Evolutionary conservation across 1,284 basidiomycete species (phyloP).

Genomic region (Blastosporella zonata): DNA sequence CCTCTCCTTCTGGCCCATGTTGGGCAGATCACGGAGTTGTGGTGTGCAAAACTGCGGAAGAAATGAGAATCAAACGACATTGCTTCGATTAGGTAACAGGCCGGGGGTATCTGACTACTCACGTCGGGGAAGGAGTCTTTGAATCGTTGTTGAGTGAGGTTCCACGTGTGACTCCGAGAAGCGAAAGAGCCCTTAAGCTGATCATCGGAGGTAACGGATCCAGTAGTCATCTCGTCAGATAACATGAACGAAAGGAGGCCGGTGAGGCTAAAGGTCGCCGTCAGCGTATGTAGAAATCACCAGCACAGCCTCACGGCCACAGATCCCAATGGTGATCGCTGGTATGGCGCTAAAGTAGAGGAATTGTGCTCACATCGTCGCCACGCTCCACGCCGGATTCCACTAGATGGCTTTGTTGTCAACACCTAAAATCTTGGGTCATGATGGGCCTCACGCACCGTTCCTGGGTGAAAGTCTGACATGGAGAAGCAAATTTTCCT

Average conservation of each 20-base stretch:
- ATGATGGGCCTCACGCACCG: constrained; percentile 50
- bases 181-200: constrained; percentile 80
- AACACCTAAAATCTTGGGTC: constrained; percentile 10
- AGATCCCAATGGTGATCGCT: constrained; percentile 11
- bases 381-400: constrained; percentile 93
- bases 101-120: constrained; percentile 28
- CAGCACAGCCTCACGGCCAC: constrained; percentile 5
- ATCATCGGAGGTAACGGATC: constrained; percentile 81
- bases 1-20: constrained; percentile 81
- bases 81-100: background rate
- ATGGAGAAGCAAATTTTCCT: constrained; percentile 96
- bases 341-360: constrained; percentile 6
- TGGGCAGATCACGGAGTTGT: constrained; percentile 70
- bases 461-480: constrained; percentile 91
- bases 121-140: constrained; percentile 84
- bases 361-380: constrained; percentile 77
- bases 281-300: constrained; percentile 8
- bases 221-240: constrained; percentile 95
- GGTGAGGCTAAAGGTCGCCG: constrained; percentile 67
- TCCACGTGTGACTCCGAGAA: constrained; percentile 80
- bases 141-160: constrained; percentile 78
- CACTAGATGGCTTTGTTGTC: constrained; percentile 47
- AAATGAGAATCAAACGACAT: constrained; percentile 22
- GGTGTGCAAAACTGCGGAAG: constrained; percentile 62
- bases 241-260: constrained; percentile 95